phyloP scores from a whole-genome alignment of 108 stramenopile genomes.

The Nannochloropsis granulata region DNA sequence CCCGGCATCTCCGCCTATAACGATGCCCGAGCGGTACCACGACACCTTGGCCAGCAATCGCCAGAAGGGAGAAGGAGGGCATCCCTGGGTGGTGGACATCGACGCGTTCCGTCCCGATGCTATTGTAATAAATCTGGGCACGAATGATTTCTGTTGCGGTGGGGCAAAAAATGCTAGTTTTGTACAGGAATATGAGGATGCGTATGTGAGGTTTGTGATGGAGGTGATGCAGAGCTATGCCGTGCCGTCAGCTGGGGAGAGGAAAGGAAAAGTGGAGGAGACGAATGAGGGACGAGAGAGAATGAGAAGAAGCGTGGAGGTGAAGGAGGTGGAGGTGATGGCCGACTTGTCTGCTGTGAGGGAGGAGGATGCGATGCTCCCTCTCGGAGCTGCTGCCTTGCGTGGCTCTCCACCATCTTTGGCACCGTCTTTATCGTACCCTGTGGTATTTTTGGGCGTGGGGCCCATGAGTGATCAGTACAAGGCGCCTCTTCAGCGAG shows the following conservation, averaged over 20 bases:
- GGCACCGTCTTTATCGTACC: not conserved
- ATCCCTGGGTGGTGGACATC: not conserved
- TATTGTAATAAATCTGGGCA: not conserved
- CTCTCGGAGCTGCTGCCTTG: not conserved
- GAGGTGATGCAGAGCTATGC: not conserved
- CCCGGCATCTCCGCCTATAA: not conserved
- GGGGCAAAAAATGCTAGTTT: not conserved
- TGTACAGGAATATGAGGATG: not conserved
- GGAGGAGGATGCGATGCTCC: not conserved
- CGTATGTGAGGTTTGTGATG: not conserved
- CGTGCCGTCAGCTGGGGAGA: not conserved
- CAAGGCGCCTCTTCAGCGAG: not conserved
- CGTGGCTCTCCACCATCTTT: no score
- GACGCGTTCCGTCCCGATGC: not conserved
- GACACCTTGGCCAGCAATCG: not conserved
- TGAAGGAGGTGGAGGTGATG: no score
- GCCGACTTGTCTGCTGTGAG: not conserved
- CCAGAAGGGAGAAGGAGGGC: not conserved
- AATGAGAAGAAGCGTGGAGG: no score
- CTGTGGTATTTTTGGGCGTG: not conserved
- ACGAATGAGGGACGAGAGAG: no score
- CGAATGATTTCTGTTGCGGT: not conserved
- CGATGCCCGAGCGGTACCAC: not conserved
- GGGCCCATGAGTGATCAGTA: not conserved
- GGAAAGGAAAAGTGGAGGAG: not conserved